A percentile compares a stretch with the other conserved stretches of the same genome.
Evolutionary conservation across 108 stramenopile species (phyloP).

Genomic region (Aurantiochytrium sp.): DNA sequence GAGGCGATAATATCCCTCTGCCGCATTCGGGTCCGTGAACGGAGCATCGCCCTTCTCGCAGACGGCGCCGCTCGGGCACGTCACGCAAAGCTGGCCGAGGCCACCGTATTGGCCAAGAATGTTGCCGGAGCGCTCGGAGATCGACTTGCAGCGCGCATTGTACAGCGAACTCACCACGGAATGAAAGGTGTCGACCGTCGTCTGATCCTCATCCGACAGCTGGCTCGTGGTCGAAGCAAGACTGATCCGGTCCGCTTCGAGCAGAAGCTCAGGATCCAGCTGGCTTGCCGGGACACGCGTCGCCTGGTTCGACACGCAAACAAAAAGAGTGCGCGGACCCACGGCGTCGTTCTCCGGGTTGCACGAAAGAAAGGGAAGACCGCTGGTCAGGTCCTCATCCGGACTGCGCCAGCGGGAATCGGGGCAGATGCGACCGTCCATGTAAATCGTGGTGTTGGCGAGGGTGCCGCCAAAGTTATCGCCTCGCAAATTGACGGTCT

Average conservation of each 20-base stretch:
- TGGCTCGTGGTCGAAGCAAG: not conserved
- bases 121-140: not conserved
- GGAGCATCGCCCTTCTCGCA: not conserved
- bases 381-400: not conserved
- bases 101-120: not conserved
- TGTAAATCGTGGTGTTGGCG: not conserved
- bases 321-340: not conserved
- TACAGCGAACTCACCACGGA: not conserved
- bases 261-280: not conserved
- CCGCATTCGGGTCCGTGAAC: not conserved
- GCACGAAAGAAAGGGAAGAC: not conserved
- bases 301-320: not conserved
- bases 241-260: not conserved
- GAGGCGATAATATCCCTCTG: not conserved
- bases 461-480: not conserved
- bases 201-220: not conserved
- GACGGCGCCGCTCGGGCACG: not conserved
- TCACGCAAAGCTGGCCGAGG: not conserved
- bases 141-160: slow-evolving; percentile 1
- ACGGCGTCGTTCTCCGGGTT: not conserved
- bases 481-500: not conserved
- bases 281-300: not conserved
- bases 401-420: not conserved
- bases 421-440: not conserved
- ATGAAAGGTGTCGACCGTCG: not conserved